Evolutionary conservation across 2,329 filamentous ascomycete genomes (phyloP).

Genomic region (Colletotrichum siamense): DNA sequence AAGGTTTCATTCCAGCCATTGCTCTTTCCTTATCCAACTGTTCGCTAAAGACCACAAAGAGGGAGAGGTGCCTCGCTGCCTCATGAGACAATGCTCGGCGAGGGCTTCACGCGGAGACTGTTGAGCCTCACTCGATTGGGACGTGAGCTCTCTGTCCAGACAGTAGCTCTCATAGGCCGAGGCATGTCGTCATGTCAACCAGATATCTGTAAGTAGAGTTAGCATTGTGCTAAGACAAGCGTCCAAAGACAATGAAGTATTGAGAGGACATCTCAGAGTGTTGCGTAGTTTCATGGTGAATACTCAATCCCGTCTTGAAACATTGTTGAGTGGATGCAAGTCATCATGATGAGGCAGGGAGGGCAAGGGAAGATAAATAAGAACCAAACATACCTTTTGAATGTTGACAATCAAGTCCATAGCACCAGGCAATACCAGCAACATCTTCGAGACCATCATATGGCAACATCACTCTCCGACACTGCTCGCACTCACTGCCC

Average conservation of each 20-base stretch:
- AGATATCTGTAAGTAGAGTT: background rate
- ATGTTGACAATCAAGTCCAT: background rate
- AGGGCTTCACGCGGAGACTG: background rate
- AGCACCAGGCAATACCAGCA: background rate
- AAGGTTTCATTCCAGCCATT: background rate
- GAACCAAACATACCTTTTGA: background rate
- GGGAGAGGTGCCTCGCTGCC: background rate
- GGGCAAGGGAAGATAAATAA: background rate
- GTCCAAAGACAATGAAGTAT: background rate
- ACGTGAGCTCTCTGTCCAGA: background rate
- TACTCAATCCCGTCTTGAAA: conserved; percentile 45
- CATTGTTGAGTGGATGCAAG: conserved; percentile 29
- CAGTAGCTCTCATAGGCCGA: no score
- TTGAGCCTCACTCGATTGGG: background rate
- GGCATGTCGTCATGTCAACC: background rate
- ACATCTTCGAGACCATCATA: background rate
- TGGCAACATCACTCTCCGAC: background rate
- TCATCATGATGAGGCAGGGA: conserved; percentile 20
- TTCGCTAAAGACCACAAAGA: background rate
- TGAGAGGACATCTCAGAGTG: background rate
- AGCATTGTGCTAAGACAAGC: background rate
- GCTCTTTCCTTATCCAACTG: background rate
- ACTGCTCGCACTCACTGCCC: background rate
- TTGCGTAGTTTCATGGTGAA: conserved; percentile 35
- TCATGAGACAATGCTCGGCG: background rate